These are phyloP conservation scores for Thalassiosira sp. DNA, from an alignment of 352 stramenopile species.

Conservation along the genomic window DNA sequence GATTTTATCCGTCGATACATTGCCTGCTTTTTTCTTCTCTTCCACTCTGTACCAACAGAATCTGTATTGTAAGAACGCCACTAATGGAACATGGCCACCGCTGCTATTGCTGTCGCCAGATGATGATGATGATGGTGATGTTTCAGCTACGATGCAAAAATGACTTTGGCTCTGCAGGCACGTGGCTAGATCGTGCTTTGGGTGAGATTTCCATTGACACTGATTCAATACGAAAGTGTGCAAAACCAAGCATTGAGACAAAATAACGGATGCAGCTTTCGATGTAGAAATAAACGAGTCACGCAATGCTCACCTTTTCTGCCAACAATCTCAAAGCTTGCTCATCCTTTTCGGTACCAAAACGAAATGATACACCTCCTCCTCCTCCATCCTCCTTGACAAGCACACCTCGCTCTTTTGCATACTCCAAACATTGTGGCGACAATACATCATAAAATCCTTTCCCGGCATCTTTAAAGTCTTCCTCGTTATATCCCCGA, in stretches of 20 bases:
- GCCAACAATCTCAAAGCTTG: conserved; percentile 17
- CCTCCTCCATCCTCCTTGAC: conserved; percentile 11
- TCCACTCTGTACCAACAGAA: conserved; percentile 61
- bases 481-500: conserved; percentile 47
- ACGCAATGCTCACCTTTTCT: conserved; percentile 19
- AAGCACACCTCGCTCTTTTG: conserved; percentile 38
- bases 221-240: no score
- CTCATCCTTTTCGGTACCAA: conserved; percentile 32
- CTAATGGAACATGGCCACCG: not conserved
- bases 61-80: conserved; percentile 58
- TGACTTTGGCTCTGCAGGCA: conserved; percentile 28
- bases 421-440: conserved; percentile 45
- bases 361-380: conserved; percentile 26
- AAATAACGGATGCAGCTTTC: not conserved
- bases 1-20: conserved; percentile 31
- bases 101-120: not conserved
- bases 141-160: conserved; percentile 53
- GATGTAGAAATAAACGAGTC: conserved; percentile 5
- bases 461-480: conserved; percentile 54
- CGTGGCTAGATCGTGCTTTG: conserved; percentile 32
- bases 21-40: conserved; percentile 38
- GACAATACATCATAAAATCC: conserved; percentile 39
- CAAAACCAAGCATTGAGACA: no score
- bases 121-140: not conserved
- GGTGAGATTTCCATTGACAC: conserved; percentile 29